Evolutionary conservation across 352 stramenopile genomes (phyloP).

Genomic region (Pythium sp.): DNA sequence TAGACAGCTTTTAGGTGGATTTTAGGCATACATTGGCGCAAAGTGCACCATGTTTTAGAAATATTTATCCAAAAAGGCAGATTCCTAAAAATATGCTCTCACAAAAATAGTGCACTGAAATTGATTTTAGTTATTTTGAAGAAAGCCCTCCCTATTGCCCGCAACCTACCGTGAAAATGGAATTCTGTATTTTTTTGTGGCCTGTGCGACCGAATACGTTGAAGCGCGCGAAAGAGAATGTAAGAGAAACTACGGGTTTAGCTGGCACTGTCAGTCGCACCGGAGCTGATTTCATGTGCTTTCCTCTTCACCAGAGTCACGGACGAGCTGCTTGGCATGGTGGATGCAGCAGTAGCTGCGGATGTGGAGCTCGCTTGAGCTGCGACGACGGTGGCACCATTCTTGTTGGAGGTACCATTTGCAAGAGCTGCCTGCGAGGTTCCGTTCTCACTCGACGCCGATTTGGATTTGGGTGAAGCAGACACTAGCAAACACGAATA

Average conservation of each 20-base stretch:
- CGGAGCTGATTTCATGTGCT: conserved; percentile 39
- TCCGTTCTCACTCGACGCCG: not conserved
- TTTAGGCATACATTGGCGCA: too few species aligned
- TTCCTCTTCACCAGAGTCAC: conserved; percentile 52
- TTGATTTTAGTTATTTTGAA: too few species aligned
- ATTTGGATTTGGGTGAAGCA: conserved; percentile 12
- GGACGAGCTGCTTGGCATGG: not conserved
- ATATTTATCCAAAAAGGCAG: too few species aligned
- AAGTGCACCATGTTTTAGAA: too few species aligned
- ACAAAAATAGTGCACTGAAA: too few species aligned
- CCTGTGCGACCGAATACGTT: not conserved
- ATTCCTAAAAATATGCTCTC: too few species aligned
- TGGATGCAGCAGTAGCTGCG: not conserved
- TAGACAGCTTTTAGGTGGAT: too few species aligned
- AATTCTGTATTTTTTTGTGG: not conserved
- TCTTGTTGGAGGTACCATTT: conserved; percentile 5
- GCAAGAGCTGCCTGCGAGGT: not conserved
- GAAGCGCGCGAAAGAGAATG: not conserved
- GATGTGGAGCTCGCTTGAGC: not conserved
- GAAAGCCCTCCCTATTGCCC: too few species aligned
- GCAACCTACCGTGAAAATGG: not conserved
- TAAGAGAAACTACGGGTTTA: not conserved
- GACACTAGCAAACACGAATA: conserved; percentile 4
- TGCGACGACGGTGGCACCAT: not conserved
- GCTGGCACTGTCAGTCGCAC: conserved; percentile 4